Conservation (phyloP, 1,139 yeast species). For the Candida sp. region DNA sequence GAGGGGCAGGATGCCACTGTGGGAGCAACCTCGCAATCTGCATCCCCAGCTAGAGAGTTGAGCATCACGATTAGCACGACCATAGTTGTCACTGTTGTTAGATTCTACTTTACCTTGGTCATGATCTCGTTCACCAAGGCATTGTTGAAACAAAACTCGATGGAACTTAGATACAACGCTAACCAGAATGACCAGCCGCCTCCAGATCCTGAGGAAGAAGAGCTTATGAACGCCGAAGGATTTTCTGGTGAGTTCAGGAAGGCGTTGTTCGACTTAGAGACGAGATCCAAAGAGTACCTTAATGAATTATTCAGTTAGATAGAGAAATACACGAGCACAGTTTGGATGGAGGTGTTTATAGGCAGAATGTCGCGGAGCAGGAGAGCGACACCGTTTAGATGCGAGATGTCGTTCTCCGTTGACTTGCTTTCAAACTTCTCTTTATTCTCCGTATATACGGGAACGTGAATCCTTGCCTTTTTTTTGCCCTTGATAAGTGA, state of each 20-base stretch:
- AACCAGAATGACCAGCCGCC: constrained; percentile 10
- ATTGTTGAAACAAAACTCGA: constrained; percentile 38
- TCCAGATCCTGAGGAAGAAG: constrained; percentile 31
- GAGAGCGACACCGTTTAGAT: not conserved
- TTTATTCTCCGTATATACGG: not conserved
- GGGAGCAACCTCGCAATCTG: constrained; percentile 54
- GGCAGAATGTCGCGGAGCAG: not conserved
- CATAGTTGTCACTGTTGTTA: constrained; percentile 50
- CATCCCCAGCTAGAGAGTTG: constrained; percentile 73
- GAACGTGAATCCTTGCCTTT: not conserved
- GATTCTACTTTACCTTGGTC: constrained; percentile 72
- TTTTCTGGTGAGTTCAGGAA: constrained; percentile 24
- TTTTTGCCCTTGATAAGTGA: not conserved
- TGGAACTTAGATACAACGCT: constrained; percentile 24
- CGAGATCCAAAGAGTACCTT: constrained; percentile 33
- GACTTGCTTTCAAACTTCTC: not conserved
- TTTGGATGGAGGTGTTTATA: not conserved
- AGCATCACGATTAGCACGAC: constrained; percentile 67
- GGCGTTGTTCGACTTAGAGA: constrained; percentile 31
- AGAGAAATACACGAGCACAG: not conserved
- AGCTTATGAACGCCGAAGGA: constrained; percentile 24
- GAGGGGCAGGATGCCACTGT: constrained; percentile 15
- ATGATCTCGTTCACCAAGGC: constrained; percentile 62
- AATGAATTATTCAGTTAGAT: constrained; percentile 19
- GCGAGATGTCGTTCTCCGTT: not conserved